Evolutionary conservation across 768 basidiomycete genomes (phyloP), one percentile per base, ranked within the genome.

Genomic region (Russula sp.): DNA sequence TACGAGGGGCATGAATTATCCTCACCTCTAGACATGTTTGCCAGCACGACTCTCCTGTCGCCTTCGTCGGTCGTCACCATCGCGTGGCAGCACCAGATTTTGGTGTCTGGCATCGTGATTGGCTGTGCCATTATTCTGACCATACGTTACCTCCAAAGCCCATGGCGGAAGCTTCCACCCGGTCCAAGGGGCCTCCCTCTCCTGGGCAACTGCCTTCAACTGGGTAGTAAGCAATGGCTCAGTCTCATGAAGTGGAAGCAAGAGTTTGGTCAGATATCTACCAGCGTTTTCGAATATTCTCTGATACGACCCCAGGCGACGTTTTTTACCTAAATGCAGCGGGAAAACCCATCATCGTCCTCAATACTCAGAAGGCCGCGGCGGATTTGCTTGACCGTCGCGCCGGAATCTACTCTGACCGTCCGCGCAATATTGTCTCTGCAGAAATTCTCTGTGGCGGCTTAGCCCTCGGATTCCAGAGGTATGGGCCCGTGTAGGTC

Each of bases 331-430:
- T 69, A 9, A 69, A 31, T 54, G 63, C 65, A 8, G 58, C 52
- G n/a, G 68, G 68, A 14, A 58, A 68, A n/a, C 63, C 68, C 13
- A 63, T 67, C 5, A 50, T 73, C 20, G 62, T 72, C 13, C 61
- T 73, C 44, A 73, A 70, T 54, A 40, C 65, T 35, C 66, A 66
- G 27, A 65, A 72, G 51, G 70, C 51, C 2, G 67, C 69, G 14
- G 52, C 55, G 11, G 71, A 72, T 27, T 47, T 72, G 20, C 64
- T 71, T 7, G 71, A 71, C 39, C 66, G 66, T 18, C 53, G 66
- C 18, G 57, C 66, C 0, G 58, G 54, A 20, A 66, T 65, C 11
- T 66, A 66, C 51, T 66, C 66, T 20, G 66, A 60, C 31, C 57
- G 66, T 16, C 63, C 66, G 16, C 66, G 58, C 20, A 64, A 65